Base-by-base conservation (phyloP, 192 early-diverging fungal genomes). In the Mortierella alpina region DNA sequence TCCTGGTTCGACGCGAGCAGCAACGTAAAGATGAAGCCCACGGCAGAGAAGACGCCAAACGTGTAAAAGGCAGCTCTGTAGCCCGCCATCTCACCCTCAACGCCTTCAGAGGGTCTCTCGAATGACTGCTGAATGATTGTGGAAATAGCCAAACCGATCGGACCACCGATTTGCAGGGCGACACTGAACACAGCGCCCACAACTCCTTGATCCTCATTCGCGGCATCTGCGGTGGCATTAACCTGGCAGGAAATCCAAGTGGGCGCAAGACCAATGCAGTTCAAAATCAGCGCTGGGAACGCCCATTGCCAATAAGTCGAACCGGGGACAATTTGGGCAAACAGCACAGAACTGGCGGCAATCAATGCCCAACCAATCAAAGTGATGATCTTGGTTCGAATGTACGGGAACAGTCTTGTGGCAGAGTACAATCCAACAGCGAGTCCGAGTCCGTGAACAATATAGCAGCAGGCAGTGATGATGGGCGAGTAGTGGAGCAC, bases 101-200 rank as follows among this genome's bases (percentile, higher is more conserved):
- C 59, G 5, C 49, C 59, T 7, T 2, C 41, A 2, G 56, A 14
- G 12, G 56, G 55, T 31, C 31, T 31, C 0, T 53, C 54, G 57
- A 52, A 40, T 8, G 70, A 47, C 18, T 66, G 68, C 13, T 64
- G 51, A 41, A 72, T 54, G 44, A 71, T 71, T 44, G 69, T 72
- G 52, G 70, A 65, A 18, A 80, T 72, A 18, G 76, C 76, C 31
- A 31, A 31, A 49, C 72, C 72, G 13, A 82, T 54, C 7, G 72
- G 67, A n/a, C 66, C 63, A 59, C 80, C 80, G 6, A 82, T 2
- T 41, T 75, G 80, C n/a, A 73, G 63, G 20, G 66, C 14, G 15
- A 66, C 58, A 52, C 56, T 75, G 44, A 71, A 75, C 0, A 71
- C 51, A 5, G 59, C 59, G 44, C 64, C 63, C 20, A 74, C 72